phyloP scores from a whole-genome alignment of 768 basidiomycete species.

The Kwoniella sp. region DNA sequence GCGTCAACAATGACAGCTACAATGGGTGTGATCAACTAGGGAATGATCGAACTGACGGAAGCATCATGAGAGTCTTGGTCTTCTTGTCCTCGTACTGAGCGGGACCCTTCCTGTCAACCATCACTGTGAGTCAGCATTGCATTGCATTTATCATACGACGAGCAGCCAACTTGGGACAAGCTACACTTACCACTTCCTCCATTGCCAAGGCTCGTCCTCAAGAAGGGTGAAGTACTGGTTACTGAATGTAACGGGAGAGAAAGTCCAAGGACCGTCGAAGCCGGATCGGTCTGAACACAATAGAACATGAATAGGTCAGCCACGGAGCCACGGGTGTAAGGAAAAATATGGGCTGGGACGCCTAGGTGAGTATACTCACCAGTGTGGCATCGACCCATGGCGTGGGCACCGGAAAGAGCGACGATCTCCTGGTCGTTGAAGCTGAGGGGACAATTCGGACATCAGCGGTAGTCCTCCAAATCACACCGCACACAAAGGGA shows the following conservation, averaged over 20 bases:
- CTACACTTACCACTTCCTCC: constrained; percentile 84
- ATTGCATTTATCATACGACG: too few relatives aligned
- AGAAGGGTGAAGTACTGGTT: constrained; percentile 57
- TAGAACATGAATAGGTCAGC: too few relatives aligned
- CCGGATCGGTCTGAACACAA: constrained; percentile 55
- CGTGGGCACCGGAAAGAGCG: constrained; percentile 89
- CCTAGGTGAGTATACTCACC: constrained; percentile 57
- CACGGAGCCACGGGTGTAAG: too few relatives aligned
- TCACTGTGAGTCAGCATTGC: neutral
- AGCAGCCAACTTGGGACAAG: too few relatives aligned
- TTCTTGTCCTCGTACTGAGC: constrained; percentile 93
- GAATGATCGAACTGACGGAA: constrained; percentile 66
- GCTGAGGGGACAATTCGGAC: constrained; percentile 44
- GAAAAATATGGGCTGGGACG: too few relatives aligned
- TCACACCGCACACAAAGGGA: too few relatives aligned
- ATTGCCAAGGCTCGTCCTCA: constrained; percentile 81
- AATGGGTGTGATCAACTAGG: too few relatives aligned
- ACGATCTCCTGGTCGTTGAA: constrained; percentile 99
- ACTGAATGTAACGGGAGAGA: constrained; percentile 66
- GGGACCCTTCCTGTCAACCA: constrained; percentile 58
- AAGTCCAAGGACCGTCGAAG: constrained; percentile 63
- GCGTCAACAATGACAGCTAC: too few relatives aligned
- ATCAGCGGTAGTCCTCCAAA: constrained; percentile 13
- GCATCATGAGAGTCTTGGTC: constrained; percentile 89
- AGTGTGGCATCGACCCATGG: constrained; percentile 91